phyloP scores from a whole-genome alignment of 208 protist species.

The Wallacemonas collosoma region DNA sequence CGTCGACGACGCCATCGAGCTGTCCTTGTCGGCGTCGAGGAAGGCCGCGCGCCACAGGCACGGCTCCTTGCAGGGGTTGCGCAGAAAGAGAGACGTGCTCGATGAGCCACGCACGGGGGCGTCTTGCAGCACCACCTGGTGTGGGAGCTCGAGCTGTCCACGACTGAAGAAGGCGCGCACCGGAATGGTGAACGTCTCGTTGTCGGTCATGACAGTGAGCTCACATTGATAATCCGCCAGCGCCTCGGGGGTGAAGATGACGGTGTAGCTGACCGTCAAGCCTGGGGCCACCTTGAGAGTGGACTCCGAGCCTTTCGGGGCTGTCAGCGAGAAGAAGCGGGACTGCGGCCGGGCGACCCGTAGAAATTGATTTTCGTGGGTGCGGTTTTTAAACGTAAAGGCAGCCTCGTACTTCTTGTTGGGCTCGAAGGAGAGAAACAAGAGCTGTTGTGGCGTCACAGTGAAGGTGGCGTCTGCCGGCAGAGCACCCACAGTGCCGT shows the following conservation, averaged over 20 bases:
- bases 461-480: conserved; percentile 51
- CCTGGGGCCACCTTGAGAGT: conserved; percentile 89
- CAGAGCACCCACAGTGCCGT: not conserved
- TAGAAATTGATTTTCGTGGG: conserved; percentile 71
- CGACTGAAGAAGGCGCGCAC: conserved; percentile 82
- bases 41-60: conserved; percentile 71
- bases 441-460: conserved; percentile 75
- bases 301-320: conserved; percentile 46
- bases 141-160: conserved; percentile 87
- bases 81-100: conserved; percentile 84
- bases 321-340: conserved; percentile 70
- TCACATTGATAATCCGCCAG: conserved; percentile 82
- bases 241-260: conserved; percentile 82
- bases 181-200: conserved; percentile 88
- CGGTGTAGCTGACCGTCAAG: conserved; percentile 83
- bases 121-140: conserved; percentile 52
- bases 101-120: conserved; percentile 75
- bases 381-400: conserved; percentile 87
- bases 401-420: conserved; percentile 72
- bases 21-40: conserved; percentile 4
- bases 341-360: conserved; percentile 78
- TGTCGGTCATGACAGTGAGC: conserved; percentile 83
- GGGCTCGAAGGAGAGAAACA: conserved; percentile 76
- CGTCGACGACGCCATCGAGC: not conserved
- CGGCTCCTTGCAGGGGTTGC: conserved; percentile 71